A percentile compares a stretch with the other conserved stretches of the same genome.
Evolutionary conservation across 768 basidiomycete species (phyloP).

Genomic region (Suillus americanus): DNA sequence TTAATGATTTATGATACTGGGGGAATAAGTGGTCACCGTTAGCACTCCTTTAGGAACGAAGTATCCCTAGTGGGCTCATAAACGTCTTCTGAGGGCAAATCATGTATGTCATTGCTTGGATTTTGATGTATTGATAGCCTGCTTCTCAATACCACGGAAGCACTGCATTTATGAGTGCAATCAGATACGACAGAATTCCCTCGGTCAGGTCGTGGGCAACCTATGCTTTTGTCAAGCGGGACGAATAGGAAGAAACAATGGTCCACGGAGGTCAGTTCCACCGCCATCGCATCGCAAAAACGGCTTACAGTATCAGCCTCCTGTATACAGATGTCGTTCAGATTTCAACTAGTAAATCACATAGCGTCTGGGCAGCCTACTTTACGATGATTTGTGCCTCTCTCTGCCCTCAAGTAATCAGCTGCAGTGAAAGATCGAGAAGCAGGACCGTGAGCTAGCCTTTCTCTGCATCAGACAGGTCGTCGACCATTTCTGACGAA

Average conservation of each 20-base stretch:
- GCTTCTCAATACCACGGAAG: slow-evolving; percentile 8
- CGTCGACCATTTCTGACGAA: background rate
- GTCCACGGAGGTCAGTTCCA: background rate
- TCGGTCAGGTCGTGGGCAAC: slow-evolving; percentile 34
- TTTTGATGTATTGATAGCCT: background rate
- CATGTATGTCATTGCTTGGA: slow-evolving; percentile 28
- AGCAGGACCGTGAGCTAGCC: background rate
- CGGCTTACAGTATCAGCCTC: background rate
- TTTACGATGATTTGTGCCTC: slow-evolving; percentile 6
- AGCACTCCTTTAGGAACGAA: slow-evolving; percentile 33
- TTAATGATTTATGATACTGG: background rate
- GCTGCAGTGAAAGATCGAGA: slow-evolving; percentile 4
- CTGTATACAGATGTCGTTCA: background rate
- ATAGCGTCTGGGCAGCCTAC: slow-evolving; percentile 10
- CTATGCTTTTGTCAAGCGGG: slow-evolving; percentile 33
- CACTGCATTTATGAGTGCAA: slow-evolving; percentile 14
- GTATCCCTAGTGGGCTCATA: slow-evolving; percentile 28
- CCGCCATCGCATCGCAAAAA: background rate
- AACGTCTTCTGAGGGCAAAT: slow-evolving; percentile 29
- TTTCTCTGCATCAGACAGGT: slow-evolving; percentile 5
- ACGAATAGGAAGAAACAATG: slow-evolving; percentile 31
- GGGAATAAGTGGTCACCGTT: slow-evolving; percentile 14
- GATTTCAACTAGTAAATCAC: background rate
- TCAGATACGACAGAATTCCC: slow-evolving; percentile 17
- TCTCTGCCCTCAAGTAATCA: slow-evolving; percentile 1